These are phyloP conservation scores for Lipomyces chichibuensis DNA, from an alignment of 805 yeast genomes.

Conservation along the genomic window DNA sequence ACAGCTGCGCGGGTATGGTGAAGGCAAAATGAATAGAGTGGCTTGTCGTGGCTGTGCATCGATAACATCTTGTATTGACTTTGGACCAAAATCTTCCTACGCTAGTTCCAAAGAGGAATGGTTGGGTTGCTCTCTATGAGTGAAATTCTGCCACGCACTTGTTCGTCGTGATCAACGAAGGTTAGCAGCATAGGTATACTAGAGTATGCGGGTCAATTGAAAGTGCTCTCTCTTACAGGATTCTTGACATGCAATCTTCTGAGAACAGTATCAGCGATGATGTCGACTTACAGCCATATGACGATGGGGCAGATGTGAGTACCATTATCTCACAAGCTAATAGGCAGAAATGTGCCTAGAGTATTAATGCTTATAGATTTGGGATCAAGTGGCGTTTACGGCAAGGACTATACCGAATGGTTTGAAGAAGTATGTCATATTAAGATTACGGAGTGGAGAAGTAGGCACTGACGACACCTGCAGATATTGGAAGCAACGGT, in stretches of 20 bases:
- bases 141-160: too few species aligned
- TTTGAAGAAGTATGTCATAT: neutral
- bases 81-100: too few species aligned
- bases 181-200: neutral
- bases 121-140: too few species aligned
- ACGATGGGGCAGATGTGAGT: slow-evolving; percentile 3
- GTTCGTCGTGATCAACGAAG: neutral
- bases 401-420: neutral
- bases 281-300: neutral
- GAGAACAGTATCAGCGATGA: neutral
- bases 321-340: neutral
- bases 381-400: neutral
- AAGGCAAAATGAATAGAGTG: too few species aligned
- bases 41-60: too few species aligned
- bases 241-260: neutral
- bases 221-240: neutral
- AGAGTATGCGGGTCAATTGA: neutral
- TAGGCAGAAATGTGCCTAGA: neutral
- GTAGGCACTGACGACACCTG: neutral
- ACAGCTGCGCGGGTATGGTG: too few species aligned
- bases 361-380: neutral
- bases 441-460: neutral
- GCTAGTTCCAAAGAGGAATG: too few species aligned
- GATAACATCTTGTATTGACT: too few species aligned
- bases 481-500: slow-evolving; percentile 58